A percentile compares a stretch with the other conserved stretches of the same genome.
phyloP scores from a whole-genome alignment of 2,329 filamentous ascomycete genomes.

The Aspergillus sp. region DNA sequence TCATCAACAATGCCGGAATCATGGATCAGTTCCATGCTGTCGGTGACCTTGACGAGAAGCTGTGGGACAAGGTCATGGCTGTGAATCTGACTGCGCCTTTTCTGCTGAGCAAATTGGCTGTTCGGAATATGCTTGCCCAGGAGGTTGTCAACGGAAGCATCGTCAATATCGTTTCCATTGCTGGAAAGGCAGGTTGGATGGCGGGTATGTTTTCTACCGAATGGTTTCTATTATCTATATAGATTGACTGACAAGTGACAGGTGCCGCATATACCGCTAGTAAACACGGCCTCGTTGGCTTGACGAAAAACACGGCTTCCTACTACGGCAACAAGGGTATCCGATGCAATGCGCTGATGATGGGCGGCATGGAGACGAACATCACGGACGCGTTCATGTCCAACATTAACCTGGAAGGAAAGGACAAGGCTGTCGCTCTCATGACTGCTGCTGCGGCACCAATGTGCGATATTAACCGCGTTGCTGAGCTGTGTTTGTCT shows the following conservation, averaged over 20 bases:
- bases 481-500: conserved; percentile 31
- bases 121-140: conserved; percentile 49
- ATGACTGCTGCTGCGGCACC: conserved; percentile 20
- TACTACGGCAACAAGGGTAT: conserved; percentile 60
- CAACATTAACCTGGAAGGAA: conserved; percentile 29
- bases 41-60: conserved; percentile 47
- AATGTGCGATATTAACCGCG: conserved; percentile 28
- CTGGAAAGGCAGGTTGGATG: conserved; percentile 46
- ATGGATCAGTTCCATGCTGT: conserved; percentile 60
- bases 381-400: conserved; percentile 50
- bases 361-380: conserved; percentile 60
- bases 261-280: conserved; percentile 56
- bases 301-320: conserved; percentile 61
- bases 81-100: conserved; percentile 61
- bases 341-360: conserved; percentile 53
- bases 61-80: conserved; percentile 58
- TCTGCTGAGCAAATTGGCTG: conserved; percentile 54
- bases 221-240: not conserved
- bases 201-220: conserved; percentile 34
- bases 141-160: conserved; percentile 48
- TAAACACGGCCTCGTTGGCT: conserved; percentile 57
- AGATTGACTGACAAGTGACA: conserved; percentile 1
- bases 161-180: conserved; percentile 56
- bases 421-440: conserved; percentile 19
- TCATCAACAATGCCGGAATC: conserved; percentile 61